Percentiles rank a stretch among this genome's conserved stretches.
Evolutionary conservation across 2,329 filamentous ascomycete species (phyloP).

Genomic region (Colletotrichum sp.): DNA sequence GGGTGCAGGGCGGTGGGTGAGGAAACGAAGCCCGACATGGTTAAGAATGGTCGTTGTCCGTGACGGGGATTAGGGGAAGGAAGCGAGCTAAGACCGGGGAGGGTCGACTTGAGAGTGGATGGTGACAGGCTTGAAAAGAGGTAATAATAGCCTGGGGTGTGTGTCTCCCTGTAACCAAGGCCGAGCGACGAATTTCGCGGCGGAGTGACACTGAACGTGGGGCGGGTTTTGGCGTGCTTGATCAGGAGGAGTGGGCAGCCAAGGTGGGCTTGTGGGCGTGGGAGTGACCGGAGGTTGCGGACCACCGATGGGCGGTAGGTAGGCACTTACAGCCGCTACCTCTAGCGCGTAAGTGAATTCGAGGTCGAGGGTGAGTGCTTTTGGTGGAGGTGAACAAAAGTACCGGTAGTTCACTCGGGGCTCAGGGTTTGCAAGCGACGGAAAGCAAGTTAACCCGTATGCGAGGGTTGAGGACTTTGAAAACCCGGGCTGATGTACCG

Average conservation of each 20-base stretch:
- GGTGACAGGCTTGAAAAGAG: not conserved
- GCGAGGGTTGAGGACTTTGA: not conserved
- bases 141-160: not conserved
- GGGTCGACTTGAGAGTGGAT: not conserved
- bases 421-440: not conserved
- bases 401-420: not conserved
- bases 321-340: not conserved
- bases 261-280: not conserved
- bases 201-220: not conserved
- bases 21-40: slow-evolving; percentile 37
- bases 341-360: not conserved
- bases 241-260: not conserved
- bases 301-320: not conserved
- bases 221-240: not conserved
- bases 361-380: not conserved
- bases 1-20: slow-evolving; percentile 58
- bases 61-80: not conserved
- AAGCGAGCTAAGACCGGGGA: not conserved
- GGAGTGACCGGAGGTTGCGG: slow-evolving; percentile 1
- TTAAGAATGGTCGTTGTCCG: slow-evolving; percentile 14
- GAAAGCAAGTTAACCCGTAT: not conserved
- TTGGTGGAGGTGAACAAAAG: not conserved
- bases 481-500: not conserved
- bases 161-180: not conserved
- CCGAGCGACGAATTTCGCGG: not conserved